Percentiles rank a stretch among this genome's conserved stretches.
Evolutionary conservation across 1,284 basidiomycete species (phyloP).

Genomic region (Ceraceosorus guamensis): DNA sequence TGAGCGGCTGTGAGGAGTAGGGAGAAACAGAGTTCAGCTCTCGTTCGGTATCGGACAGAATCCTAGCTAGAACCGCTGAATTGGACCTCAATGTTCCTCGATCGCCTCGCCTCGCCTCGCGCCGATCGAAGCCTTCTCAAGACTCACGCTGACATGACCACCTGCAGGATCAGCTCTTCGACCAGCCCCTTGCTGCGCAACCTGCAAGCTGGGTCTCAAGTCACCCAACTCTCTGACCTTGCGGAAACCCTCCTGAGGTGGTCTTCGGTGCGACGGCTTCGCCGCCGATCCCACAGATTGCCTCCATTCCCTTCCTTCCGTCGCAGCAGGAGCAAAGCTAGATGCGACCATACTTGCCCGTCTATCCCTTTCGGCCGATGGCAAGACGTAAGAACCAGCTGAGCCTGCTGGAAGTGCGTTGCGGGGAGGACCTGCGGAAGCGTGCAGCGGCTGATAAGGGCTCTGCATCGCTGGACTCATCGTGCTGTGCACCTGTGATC

Average conservation of each 20-base stretch:
- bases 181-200: constrained; percentile 18
- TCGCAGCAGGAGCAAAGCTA: not conserved
- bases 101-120: not conserved
- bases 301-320: not conserved
- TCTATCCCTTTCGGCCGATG: not conserved
- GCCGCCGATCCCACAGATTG: too few relatives aligned
- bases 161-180: constrained; percentile 43
- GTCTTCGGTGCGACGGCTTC: not conserved
- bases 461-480: not conserved
- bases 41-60: not conserved
- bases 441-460: not conserved
- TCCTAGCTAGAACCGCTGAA: not conserved
- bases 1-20: constrained; percentile 26
- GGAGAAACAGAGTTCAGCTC: not conserved
- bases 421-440: not conserved
- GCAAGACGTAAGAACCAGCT: not conserved
- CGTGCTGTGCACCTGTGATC: not conserved
- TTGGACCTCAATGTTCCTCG: not conserved
- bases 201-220: constrained; percentile 32
- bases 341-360: not conserved
- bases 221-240: constrained; percentile 38
- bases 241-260: constrained; percentile 34
- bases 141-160: constrained; percentile 37
- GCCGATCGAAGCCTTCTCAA: not conserved
- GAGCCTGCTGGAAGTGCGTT: not conserved